Base-by-base conservation (phyloP, 257 asterid species). In the Forsythia suspensa region DNA sequence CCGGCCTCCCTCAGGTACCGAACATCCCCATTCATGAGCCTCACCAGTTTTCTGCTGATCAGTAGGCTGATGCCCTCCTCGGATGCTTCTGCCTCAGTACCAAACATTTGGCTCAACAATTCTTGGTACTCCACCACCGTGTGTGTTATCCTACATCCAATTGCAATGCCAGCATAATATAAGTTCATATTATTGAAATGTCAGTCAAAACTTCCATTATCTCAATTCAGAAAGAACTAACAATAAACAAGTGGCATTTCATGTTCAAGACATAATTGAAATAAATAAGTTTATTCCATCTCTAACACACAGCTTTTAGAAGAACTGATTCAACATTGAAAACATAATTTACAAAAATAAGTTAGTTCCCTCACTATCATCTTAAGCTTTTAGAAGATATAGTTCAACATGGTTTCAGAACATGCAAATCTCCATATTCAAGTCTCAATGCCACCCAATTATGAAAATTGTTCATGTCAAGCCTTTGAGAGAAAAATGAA, bases 21-120 rank as follows among this genome's bases (percentile, higher is more conserved):
- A 79, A 95, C 95, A 42, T 95, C 99, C 61, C 99, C 99, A 57
- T 93, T 95, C 99, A 95, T 95, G 13, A 91, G 94, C 89, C 90
- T 93, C 89, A 93, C 92, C 80, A 95, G 86, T 75, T 93, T 95
- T 76, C 97, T 76, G 83, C 97, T 88, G 78, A 92, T 84, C 11
- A 95, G 89, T 5, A 95, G 90, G 88, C 97, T 88, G 57, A 95
- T 93, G 12, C 97, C 98, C 4, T 95, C 99, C 73, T 93, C 99
- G 1, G 91, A 84, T 9, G 88, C 82, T 1, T 90, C 94, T 36
- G 52, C 82, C n/a, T 83, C 88, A 15, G 81, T 91, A 1, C 96
- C 96, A 11, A 93, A 95, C 97, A 95, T 95, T 72, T 91, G 88
- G 88, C 81, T 84, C 75, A 95, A 57, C 84, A 95, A 21, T 36